phyloP scores from a whole-genome alignment of 1,284 basidiomycete species.

The Pseudozyma thailandica region DNA sequence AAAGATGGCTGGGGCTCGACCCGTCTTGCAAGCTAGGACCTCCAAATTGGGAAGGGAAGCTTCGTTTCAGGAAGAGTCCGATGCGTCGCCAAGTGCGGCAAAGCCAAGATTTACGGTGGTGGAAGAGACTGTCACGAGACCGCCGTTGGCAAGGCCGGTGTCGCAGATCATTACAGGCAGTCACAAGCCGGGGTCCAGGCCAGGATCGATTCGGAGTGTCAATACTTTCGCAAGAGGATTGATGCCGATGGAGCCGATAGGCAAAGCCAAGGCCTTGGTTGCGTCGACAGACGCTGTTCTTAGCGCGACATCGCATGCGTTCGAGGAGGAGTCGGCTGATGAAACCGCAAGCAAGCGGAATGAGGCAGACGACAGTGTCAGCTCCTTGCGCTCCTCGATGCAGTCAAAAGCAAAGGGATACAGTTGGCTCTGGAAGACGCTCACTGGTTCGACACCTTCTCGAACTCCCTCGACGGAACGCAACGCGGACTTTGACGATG shows the following conservation, averaged over 20 bases:
- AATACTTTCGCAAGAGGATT: constrained; percentile 49
- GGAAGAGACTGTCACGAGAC: constrained; percentile 13
- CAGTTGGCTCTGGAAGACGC: constrained; percentile 56
- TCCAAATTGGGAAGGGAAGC: constrained; percentile 32
- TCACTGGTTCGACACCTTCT: constrained; percentile 34
- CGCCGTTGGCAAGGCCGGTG: constrained; percentile 23
- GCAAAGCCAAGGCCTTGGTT: constrained; percentile 57
- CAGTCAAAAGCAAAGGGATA: constrained; percentile 26
- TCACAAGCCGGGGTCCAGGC: constrained; percentile 29
- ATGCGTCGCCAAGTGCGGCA: constrained; percentile 15
- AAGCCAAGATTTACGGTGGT: constrained; percentile 24
- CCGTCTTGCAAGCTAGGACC: constrained; percentile 7
- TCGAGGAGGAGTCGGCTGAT: constrained; percentile 20
- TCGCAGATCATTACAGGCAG: constrained; percentile 38
- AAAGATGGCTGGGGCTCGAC: constrained; percentile 14
- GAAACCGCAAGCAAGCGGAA: not conserved
- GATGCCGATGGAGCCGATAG: constrained; percentile 54
- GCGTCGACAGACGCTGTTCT: constrained; percentile 49
- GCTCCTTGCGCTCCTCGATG: constrained; percentile 17
- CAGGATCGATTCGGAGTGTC: constrained; percentile 52
- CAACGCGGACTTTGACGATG: constrained; percentile 3
- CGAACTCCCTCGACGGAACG: constrained; percentile 7
- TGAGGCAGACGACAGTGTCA: constrained; percentile 28
- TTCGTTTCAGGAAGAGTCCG: constrained; percentile 24
- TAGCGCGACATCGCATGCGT: constrained; percentile 35